These are phyloP conservation scores for Euphorbia corollata DNA, from an alignment of 441 rosid species.

Conservation along the genomic window DNA sequence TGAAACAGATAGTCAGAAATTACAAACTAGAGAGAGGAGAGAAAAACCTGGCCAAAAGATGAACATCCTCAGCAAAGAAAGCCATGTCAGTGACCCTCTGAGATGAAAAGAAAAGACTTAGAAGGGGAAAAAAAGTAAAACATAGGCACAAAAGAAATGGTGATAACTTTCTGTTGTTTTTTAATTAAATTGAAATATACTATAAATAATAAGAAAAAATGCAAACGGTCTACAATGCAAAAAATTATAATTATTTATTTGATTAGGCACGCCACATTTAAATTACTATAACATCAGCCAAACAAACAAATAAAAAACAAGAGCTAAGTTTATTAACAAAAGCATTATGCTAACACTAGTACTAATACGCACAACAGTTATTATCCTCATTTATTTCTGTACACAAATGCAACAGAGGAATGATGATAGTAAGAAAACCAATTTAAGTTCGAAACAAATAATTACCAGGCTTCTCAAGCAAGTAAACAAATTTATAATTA, in stretches of 20 bases:
- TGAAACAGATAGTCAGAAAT: constrained; percentile 6
- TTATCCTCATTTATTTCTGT: not conserved
- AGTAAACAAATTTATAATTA: not conserved
- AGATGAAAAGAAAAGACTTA: constrained; percentile 15
- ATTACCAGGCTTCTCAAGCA: not conserved
- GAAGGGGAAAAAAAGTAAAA: not conserved
- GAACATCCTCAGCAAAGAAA: constrained; percentile 27
- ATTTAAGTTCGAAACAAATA: not conserved
- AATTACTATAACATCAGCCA: not conserved
- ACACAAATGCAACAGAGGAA: not conserved
- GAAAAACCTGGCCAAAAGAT: constrained; percentile 39
- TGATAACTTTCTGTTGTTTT: not conserved
- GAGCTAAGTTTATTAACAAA: not conserved
- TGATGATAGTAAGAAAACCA: not conserved
- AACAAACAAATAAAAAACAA: not conserved
- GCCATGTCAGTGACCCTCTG: constrained; percentile 84
- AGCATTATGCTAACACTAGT: not conserved
- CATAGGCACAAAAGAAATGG: not conserved
- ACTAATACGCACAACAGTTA: not conserved
- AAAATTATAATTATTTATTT: not conserved
- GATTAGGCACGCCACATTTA: not conserved
- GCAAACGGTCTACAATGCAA: not conserved
- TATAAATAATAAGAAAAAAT: not conserved
- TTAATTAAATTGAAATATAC: constrained; percentile 1
- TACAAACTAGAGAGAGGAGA: constrained; percentile 10